These are phyloP conservation scores for Cystobasidiaceae sp. DNA, from an alignment of 1,284 basidiomycete genomes.

Conservation along the genomic window DNA sequence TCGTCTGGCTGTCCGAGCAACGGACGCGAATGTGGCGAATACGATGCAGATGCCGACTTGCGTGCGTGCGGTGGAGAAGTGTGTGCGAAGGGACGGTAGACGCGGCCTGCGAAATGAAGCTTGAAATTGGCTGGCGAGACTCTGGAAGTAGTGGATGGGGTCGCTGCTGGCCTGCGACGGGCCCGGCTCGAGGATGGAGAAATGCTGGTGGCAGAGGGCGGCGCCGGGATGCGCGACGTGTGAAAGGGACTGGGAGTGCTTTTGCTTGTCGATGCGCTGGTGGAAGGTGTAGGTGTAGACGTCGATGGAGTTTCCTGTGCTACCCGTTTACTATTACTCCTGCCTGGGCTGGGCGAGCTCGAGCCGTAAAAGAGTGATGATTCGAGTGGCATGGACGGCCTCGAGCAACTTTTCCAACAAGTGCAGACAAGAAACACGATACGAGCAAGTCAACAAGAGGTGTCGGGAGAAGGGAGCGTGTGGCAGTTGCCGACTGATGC, in stretches of 20 bases:
- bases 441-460: too few relatives aligned
- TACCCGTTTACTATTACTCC: too few relatives aligned
- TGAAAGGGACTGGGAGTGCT: background rate
- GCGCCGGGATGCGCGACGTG: background rate
- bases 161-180: background rate
- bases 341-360: too few relatives aligned
- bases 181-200: background rate
- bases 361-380: too few relatives aligned
- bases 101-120: conserved; percentile 28
- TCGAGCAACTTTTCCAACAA: too few relatives aligned
- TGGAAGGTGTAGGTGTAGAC: too few relatives aligned
- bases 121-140: conserved; percentile 13
- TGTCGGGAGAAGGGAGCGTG: too few relatives aligned
- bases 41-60: conserved; percentile 3
- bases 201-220: background rate
- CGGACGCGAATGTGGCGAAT: too few relatives aligned
- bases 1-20: conserved; percentile 22
- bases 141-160: background rate
- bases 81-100: conserved; percentile 15
- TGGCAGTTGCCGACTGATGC: too few relatives aligned
- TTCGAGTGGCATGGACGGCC: too few relatives aligned
- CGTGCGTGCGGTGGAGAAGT: background rate
- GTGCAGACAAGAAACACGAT: too few relatives aligned
- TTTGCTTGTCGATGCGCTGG: too few relatives aligned
- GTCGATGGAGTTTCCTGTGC: background rate